Evolutionary conservation across 306 rosid species (phyloP).

Genomic region (Castanopsis chinensis): DNA sequence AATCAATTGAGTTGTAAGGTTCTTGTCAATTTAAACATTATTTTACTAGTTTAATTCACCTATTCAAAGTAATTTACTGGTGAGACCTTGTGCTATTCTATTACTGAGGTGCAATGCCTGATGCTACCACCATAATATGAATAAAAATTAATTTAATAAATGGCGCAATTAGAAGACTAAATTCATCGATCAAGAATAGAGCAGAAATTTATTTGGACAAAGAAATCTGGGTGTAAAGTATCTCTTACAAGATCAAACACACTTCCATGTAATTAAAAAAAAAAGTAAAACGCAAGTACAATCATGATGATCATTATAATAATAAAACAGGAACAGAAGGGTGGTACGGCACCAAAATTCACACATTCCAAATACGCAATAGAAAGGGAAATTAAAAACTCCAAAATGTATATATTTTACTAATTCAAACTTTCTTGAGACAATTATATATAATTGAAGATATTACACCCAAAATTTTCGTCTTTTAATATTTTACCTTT

Average conservation of each 20-base stretch:
- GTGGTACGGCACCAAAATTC: neutral
- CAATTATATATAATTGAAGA: neutral
- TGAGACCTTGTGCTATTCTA: too few relatives aligned
- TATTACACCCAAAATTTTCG: neutral
- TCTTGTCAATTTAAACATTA: too few relatives aligned
- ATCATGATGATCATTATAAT: neutral
- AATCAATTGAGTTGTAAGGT: too few relatives aligned
- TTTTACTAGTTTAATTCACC: too few relatives aligned
- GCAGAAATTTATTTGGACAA: neutral
- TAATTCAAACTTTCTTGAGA: neutral
- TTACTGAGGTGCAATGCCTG: too few relatives aligned
- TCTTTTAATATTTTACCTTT: neutral
- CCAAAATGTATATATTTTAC: neutral
- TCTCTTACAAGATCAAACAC: neutral
- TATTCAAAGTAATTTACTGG: too few relatives aligned
- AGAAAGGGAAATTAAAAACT: neutral
- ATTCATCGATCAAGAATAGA: neutral
- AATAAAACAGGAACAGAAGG: too few relatives aligned
- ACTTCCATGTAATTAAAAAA: neutral
- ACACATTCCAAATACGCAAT: neutral
- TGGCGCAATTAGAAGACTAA: too few relatives aligned
- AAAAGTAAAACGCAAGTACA: neutral
- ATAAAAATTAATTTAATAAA: too few relatives aligned
- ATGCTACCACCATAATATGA: too few relatives aligned
- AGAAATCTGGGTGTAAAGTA: neutral